Base-by-base conservation (phyloP, 192 early-diverging fungal genomes). In the Geranomyces variabilis region DNA sequence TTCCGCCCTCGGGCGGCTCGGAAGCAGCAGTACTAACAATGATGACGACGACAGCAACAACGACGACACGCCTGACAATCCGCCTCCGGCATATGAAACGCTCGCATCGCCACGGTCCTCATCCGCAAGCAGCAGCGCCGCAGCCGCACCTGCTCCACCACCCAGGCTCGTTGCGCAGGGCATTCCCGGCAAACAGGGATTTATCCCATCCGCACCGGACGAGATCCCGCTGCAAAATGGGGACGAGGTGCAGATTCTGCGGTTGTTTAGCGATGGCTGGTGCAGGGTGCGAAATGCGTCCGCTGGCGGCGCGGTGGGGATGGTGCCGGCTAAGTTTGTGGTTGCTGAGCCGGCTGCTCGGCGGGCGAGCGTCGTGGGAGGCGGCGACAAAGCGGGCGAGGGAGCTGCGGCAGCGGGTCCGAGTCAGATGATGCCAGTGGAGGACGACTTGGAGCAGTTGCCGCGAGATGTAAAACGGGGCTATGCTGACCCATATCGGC, bases 201-300 rank as follows among this genome's bases (percentile, higher is more conserved):
- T 53, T 15, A 4, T 26, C 7, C 68, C 68, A 5, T 43, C 55
- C 26, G 31, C 55, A 0, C 29, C 51, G 0, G 68, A 70, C 43
- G 68, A 70, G 57, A 60, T 61, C 0, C 21, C 28, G 0, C 57
- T 70, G 26, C 56, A 46, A 4, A 70, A 70, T 8, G 68, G 68
- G 30, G 68, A 70, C 59, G 19, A 17, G 12, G 68, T 70, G 13
- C 21, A n/a, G n/a, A 21, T 70, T 6, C 33, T 70, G 1, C 56
- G 41, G 34, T 9, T 19, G 34, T 70, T 44, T 36, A 19, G n/a
- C 0, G 68, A 70, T 29, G 68, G 68, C 41, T 70, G 68, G 68
- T 30, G 34, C 5, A 55, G 57, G n/a, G 57, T 70, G 21, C 28
- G 55, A 4, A 70, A 70, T 41, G 22, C 13, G 49, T 29, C 67